phyloP scores from a whole-genome alignment of 1,284 basidiomycete species.

The Schizophyllum amplum region DNA sequence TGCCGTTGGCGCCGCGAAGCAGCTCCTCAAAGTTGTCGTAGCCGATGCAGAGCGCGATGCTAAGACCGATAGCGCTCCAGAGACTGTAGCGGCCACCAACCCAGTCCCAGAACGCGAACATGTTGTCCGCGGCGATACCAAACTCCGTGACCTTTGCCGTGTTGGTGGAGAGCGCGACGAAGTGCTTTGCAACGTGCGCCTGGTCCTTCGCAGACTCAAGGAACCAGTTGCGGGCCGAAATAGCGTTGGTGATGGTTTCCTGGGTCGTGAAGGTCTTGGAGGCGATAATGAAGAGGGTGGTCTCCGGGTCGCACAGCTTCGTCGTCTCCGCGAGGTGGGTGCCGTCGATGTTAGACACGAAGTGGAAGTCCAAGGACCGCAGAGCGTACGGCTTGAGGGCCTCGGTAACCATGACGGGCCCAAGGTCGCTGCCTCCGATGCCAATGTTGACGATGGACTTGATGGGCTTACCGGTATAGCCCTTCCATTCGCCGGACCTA shows the following conservation, averaged over 20 bases:
- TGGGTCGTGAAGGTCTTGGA: constrained; percentile 99
- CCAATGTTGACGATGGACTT: constrained; percentile 97
- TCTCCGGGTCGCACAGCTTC: constrained; percentile 80
- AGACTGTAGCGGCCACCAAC: constrained; percentile 97
- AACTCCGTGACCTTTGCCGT: constrained; percentile 92
- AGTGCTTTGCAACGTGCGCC: constrained; percentile 96
- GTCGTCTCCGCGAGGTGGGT: constrained; percentile 93
- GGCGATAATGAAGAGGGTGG: constrained; percentile 95
- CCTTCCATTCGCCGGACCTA: constrained; percentile 86
- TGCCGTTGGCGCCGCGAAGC: constrained; percentile 89
- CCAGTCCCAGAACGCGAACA: constrained; percentile 99
- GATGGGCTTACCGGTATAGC: constrained; percentile 95
- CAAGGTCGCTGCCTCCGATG: constrained; percentile 96
- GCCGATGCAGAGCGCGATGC: constrained; percentile 89
- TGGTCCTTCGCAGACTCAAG: constrained; percentile 77
- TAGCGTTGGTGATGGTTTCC: constrained; percentile 98
- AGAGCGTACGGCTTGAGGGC: constrained; percentile 92
- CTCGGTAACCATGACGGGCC: constrained; percentile 98
- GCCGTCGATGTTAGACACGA: constrained; percentile 98
- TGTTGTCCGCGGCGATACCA: constrained; percentile 88
- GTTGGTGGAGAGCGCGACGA: constrained; percentile 97
- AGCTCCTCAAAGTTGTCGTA: constrained; percentile 92
- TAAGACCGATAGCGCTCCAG: constrained; percentile 97
- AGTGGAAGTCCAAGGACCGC: constrained; percentile 82
- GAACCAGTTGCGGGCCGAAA: constrained; percentile 94